Evolutionary conservation across 2,329 filamentous ascomycete genomes (phyloP).

Genomic region (Aspergillus felis): DNA sequence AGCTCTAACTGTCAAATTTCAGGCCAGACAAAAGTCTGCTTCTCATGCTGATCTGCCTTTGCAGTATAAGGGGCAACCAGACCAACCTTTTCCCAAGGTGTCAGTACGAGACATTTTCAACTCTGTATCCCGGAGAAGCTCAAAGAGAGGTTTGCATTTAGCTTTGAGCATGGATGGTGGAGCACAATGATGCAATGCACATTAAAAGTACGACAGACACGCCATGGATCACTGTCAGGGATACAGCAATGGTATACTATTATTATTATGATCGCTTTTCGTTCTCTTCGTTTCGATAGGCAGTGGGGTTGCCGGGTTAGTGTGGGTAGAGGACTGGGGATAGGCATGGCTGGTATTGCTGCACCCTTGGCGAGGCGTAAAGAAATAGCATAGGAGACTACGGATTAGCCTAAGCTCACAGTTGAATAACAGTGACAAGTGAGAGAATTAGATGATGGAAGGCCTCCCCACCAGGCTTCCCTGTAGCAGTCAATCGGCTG

Average conservation of each 20-base stretch:
- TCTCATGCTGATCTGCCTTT: neutral
- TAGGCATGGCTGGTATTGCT: neutral
- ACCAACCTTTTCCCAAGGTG: conserved; percentile 6
- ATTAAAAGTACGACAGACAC: neutral
- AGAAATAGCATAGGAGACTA: neutral
- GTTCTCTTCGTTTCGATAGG: conserved; percentile 10
- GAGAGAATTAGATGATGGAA: neutral
- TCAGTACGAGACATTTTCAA: conserved; percentile 17
- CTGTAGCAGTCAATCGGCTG: conserved; percentile 1
- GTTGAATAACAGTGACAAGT: neutral
- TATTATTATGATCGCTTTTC: neutral
- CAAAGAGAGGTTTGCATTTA: conserved; percentile 10
- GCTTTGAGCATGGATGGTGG: conserved; percentile 10
- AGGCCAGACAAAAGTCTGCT: conserved; percentile 2
- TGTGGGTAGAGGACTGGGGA: neutral
- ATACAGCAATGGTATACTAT: neutral
- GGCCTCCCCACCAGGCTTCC: neutral
- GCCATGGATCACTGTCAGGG: conserved; percentile 8
- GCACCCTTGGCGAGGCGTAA: conserved; percentile 13
- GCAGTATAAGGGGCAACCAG: neutral
- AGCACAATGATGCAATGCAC: neutral
- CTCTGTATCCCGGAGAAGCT: conserved; percentile 15
- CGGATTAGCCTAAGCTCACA: neutral
- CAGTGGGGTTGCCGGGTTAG: conserved; percentile 1
- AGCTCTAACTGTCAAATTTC: conserved; percentile 9